Base-by-base conservation (phyloP, 1,139 yeast genomes). In the Yamadazyma atmosphaerica region DNA sequence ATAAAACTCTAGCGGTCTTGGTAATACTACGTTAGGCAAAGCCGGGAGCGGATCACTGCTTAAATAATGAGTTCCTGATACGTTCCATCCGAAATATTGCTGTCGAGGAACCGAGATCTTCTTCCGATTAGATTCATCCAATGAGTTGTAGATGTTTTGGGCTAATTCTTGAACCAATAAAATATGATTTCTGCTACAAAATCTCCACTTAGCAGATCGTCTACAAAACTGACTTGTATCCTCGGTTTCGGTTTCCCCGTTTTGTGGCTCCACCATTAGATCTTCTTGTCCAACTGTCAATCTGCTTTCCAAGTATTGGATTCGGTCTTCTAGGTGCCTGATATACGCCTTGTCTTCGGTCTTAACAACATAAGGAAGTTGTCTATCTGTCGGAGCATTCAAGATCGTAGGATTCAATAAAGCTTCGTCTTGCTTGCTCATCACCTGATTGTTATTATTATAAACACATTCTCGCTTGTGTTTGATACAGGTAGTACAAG, bases 31-130 rank as follows among this genome's bases (percentile, higher is more conserved):
- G 6, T 56, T 56, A 4, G 74, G 72, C 3, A 55, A 35, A 4
- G 56, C 54, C 3, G 79, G 77, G 15, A 75, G 54, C 6, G 55
- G 56, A 29, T 72, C 72, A 5, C 69, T 61, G 18, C 58, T 56
- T 14, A 78, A 49, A 50, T 77, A 81, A 46, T 73, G 74, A 15
- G 70, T 70, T 1, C 86, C 86, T 26, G 77, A 68, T 76, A 80
- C 64, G 52, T 81, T 81, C 86, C 86, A 81, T 12, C 84, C 86
- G 50, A 78, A 81, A 44, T 69, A 75, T 51, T 81, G 86, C 14
- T 69, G 61, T 41, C 86, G 57, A 3, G 87, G 87, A 10, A 76
- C 50, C 4, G 62, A 54, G 4, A 79, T 70, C 29, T 63, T 55
- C 26, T 57, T 51, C 38, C 63, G 60, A 47, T 65, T 59, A 17